A percentile compares a stretch with the other conserved stretches of the same genome.
Evolutionary conservation across 2,329 filamentous ascomycete genomes (phyloP).

Genomic region (Exophiala xenobiotica): DNA sequence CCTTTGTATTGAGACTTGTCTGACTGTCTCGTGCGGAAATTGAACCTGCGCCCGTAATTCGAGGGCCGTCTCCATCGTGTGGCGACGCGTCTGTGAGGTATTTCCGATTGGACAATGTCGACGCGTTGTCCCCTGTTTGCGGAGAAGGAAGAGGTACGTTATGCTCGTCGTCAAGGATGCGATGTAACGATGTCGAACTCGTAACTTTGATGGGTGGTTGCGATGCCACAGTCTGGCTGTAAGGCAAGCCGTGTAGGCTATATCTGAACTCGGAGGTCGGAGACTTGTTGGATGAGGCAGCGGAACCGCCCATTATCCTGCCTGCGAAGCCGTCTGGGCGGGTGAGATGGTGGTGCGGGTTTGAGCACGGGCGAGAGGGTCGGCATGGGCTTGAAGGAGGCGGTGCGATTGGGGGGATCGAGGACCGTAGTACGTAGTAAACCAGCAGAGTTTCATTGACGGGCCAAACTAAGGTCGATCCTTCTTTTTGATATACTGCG

Average conservation of each 20-base stretch:
- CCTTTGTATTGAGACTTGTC: slow-evolving; percentile 21
- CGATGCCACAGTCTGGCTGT: slow-evolving; percentile 19
- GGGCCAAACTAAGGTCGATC: not conserved
- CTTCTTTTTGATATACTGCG: not conserved
- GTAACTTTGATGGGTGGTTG: slow-evolving; percentile 17
- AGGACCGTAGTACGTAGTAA: not conserved
- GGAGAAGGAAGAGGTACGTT: slow-evolving; percentile 12
- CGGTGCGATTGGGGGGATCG: slow-evolving; percentile 7
- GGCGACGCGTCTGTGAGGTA: slow-evolving; percentile 18
- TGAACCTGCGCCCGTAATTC: slow-evolving; percentile 12
- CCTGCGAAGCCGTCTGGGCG: slow-evolving; percentile 3
- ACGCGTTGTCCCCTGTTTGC: slow-evolving; percentile 22
- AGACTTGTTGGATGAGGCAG: slow-evolving; percentile 12
- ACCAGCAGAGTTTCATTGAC: not conserved
- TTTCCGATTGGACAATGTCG: slow-evolving; percentile 24
- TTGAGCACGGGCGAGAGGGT: slow-evolving; percentile 1
- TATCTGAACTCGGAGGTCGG: slow-evolving; percentile 17
- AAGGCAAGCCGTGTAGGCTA: slow-evolving; percentile 22
- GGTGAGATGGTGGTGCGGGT: slow-evolving; percentile 5
- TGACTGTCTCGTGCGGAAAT: slow-evolving; percentile 24
- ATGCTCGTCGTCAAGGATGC: slow-evolving; percentile 13
- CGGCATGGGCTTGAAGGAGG: slow-evolving; percentile 12
- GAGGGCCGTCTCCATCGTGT: slow-evolving; percentile 18
- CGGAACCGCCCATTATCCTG: slow-evolving; percentile 17
- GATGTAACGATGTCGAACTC: slow-evolving; percentile 18